Conservation (phyloP, 1,284 basidiomycete genomes). For the Fomitopsis betulina region DNA sequence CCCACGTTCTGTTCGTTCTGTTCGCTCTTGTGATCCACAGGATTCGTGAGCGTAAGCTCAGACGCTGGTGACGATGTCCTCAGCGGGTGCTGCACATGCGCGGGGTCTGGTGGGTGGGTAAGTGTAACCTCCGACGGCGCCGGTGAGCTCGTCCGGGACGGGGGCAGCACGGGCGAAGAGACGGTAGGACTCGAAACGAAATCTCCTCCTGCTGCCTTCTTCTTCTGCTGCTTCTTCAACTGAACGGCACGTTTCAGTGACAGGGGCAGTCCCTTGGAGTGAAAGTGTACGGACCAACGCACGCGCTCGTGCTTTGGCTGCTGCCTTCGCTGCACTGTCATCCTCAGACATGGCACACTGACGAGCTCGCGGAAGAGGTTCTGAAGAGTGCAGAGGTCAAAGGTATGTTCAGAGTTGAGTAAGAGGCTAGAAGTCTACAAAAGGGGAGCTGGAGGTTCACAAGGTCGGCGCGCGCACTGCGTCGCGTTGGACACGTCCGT, state of each 20-base stretch:
- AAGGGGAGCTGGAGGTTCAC: not conserved
- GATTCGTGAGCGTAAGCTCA: slow-evolving; percentile 17
- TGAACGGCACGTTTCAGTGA: slow-evolving; percentile 24
- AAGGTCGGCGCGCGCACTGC: not conserved
- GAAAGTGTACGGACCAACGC: slow-evolving; percentile 50
- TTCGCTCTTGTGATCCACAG: slow-evolving; percentile 15
- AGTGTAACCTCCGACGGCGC: slow-evolving; percentile 20
- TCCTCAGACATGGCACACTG: slow-evolving; percentile 51
- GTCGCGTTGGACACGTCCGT: not conserved
- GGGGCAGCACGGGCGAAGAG: slow-evolving; percentile 38
- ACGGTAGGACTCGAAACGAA: slow-evolving; percentile 22
- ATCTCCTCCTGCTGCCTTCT: slow-evolving; percentile 45
- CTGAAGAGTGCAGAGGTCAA: not conserved
- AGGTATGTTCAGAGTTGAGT: not conserved
- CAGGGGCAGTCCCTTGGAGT: not conserved
- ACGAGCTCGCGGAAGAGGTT: not conserved
- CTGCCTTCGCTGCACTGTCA: slow-evolving; percentile 74
- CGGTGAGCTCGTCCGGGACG: slow-evolving; percentile 51
- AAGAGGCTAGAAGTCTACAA: not conserved
- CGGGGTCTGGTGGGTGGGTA: slow-evolving; percentile 12
- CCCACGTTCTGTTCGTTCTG: slow-evolving; percentile 20
- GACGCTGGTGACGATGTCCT: slow-evolving; percentile 39
- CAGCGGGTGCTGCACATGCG: slow-evolving; percentile 5
- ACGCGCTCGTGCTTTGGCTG: slow-evolving; percentile 74
- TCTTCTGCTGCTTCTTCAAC: slow-evolving; percentile 69